Base-by-base conservation (phyloP, 2,329 filamentous ascomycete genomes). In the Colletotrichum tanaceti region DNA sequence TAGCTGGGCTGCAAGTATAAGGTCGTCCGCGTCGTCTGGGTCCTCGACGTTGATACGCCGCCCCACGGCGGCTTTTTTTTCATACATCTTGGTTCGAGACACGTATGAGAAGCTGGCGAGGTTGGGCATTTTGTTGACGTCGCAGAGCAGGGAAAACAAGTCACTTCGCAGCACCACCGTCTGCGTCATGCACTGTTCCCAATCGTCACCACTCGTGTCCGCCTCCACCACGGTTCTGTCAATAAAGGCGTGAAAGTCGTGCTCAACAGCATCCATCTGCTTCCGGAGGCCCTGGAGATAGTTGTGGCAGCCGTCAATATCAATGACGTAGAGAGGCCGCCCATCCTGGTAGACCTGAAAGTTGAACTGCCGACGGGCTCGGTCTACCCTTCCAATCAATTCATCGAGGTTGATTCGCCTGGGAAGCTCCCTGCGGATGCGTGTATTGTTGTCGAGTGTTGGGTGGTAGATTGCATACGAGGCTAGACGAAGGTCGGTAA, bases 71-170 rank as follows among this genome's bases (percentile, higher is more conserved):
- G 18, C 22, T 28, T 7, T 43, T 5, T 24, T 4, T 28, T 54
- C 22, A 11, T 32, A 11, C 14, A n/a, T 41, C 5, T 57, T 28
- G 9, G 20, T 20, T 43, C 57, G 64, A 9, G 76, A 73, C 28
- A 82, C 76, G 58, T 81, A 79, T 47, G 77, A 80, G 70, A 82
- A 83, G 43, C 77, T 77, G 22, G 81, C 81, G 22, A 80, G 80
- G 62, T 80, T 82, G 9, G 81, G 80, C 81, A 83, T 83, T 70
- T 81, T 82, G 71, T 81, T 81, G 77, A 80, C 79, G 62, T 76
- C 77, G 10, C 79, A 81, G 18, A 82, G 78, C 6, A 82, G 73
- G 43, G 79, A 74, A 47, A 81, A 79, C 55, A 76, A 74, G 55
- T 82, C 77, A 52, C 75, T 77, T 74, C 64, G 3, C 24, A 5